Base-by-base conservation (phyloP, 2,329 filamentous ascomycete genomes). In the Penicillium sp. region DNA sequence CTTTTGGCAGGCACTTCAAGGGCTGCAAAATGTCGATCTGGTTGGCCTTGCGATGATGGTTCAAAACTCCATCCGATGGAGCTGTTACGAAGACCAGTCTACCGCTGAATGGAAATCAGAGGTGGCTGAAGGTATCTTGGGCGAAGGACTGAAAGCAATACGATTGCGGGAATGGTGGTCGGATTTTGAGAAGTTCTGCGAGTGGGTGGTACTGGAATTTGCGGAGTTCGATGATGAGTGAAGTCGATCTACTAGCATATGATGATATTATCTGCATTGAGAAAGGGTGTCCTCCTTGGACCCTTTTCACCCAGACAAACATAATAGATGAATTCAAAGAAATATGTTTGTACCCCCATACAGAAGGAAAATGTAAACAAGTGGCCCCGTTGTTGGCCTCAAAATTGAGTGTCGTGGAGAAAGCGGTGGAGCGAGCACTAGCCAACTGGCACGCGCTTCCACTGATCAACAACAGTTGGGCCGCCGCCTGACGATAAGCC, bases 1-100 rank as follows among this genome's bases (percentile, higher is more conserved):
- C 75, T 96, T 96, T 74, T 97, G 91, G 91, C 91, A 96, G 73
- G 89, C 90, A 1, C 77, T 97, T 18, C 92, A 96, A 73, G 92
- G 90, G 0, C 94, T 92, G 85, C 88, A 96, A 55, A 96, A 95
- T 67, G 83, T 97, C 13, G 94, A 92, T 0, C 80, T 97, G 2
- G 91, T 90, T 10, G 93, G 92, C 0, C 76, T 97, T 48, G 93
- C 89, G 0, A 89, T 87, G 53, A 80, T 99, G 64, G 93, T 92
- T 0, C 92, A 97, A 80, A 97, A 96, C 69, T 95, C 91, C 61
- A 86, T 97, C 40, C 83, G 90, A 36, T 97, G 91, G 91, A 88
- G 91, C 8, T 89, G 88, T 19, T 95, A 92, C 65, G 91, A 96
- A 69, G 92, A 97, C 63, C 86, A 91, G 70, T 82, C 75, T 18